These are phyloP conservation scores for Colletotrichum somersetense DNA, from an alignment of 2,329 filamentous ascomycete species.

Conservation along the genomic window DNA sequence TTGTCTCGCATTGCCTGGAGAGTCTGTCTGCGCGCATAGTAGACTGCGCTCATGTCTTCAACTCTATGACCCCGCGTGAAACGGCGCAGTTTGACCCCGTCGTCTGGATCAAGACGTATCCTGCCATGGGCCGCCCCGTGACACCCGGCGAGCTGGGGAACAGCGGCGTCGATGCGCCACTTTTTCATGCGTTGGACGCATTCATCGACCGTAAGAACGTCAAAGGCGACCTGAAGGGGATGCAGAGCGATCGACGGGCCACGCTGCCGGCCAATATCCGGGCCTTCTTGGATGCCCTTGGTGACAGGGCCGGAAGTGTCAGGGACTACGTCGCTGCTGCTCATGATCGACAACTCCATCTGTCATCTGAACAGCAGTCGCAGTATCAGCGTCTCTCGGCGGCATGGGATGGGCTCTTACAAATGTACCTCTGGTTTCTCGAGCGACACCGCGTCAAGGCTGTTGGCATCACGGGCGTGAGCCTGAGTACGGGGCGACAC, in stretches of 20 bases:
- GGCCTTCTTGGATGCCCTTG: conserved; percentile 32
- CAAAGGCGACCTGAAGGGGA: conserved; percentile 31
- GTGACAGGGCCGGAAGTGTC: conserved; percentile 18
- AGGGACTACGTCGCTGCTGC: conserved; percentile 28
- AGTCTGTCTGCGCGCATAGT: conserved; percentile 28
- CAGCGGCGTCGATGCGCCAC: conserved; percentile 33
- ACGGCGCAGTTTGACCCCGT: conserved; percentile 33
- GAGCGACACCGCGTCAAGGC: conserved; percentile 38
- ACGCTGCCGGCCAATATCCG: conserved; percentile 33
- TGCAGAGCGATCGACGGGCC: conserved; percentile 34
- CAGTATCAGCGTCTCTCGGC: conserved; percentile 27
- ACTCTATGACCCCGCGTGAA: conserved; percentile 34
- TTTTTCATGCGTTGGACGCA: conserved; percentile 35
- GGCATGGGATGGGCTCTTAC: conserved; percentile 35
- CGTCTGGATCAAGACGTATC: conserved; percentile 40
- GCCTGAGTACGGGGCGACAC: conserved; percentile 28
- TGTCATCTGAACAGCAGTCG: conserved; percentile 5
- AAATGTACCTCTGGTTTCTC: conserved; percentile 38
- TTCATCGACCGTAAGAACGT: conserved; percentile 30
- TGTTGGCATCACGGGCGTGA: conserved; percentile 34
- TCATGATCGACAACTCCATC: not conserved
- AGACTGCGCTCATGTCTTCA: conserved; percentile 28
- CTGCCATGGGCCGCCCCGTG: conserved; percentile 34
- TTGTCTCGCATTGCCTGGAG: conserved; percentile 30
- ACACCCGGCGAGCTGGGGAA: conserved; percentile 33